Evolutionary conservation across 2,329 filamentous ascomycete genomes (phyloP), one percentile per base, ranked within the genome.

Genomic region (Sphaerulina populicola): DNA sequence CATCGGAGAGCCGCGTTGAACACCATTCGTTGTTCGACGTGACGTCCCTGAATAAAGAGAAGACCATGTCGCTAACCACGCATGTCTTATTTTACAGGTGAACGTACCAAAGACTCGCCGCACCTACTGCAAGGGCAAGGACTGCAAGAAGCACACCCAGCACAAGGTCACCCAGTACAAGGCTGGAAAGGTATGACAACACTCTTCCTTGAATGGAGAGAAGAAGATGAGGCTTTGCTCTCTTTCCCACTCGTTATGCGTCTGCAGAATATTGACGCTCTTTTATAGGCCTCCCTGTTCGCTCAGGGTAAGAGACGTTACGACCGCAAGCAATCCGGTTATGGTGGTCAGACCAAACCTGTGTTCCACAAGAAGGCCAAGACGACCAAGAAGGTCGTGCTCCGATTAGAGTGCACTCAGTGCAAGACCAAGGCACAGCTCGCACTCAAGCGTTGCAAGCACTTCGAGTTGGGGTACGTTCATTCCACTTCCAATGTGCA

Each of bases 361-460:
- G 90, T 98, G 72, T 98, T 97, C 87, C 93, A 97, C 88, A 98
- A 97, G 86, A 97, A 96, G 81, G 93, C 93, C 66, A 98, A 98
- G 87, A 98, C 93, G 67, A 98, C 93, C 73, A 98, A 98, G 88
- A 98, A 98, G 86, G 86, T 98, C 69, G 94, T 98, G 70, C 80
- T 98, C 76, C 85, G 93, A 80, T 79, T 98, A 76, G 93, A 98
- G 77, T 98, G 93, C 82, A 91, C 88, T 71, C 74, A 78, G 67
- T 98, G 93, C 88, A 97, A 97, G 86, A 85, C 88, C 74, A 97
- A 96, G 86, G 84, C 83, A 76, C 89, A 98, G 81, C 82, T 98
- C 71, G 82, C 93, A 67, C 81, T 98, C 76, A 98, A 98, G 87
- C 88, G 93, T 74, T 98, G 93, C 89, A 98, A 98, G 87, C 93